phyloP scores from a whole-genome alignment of 495 filamentous ascomycete species.

The Daldinia grandis region DNA sequence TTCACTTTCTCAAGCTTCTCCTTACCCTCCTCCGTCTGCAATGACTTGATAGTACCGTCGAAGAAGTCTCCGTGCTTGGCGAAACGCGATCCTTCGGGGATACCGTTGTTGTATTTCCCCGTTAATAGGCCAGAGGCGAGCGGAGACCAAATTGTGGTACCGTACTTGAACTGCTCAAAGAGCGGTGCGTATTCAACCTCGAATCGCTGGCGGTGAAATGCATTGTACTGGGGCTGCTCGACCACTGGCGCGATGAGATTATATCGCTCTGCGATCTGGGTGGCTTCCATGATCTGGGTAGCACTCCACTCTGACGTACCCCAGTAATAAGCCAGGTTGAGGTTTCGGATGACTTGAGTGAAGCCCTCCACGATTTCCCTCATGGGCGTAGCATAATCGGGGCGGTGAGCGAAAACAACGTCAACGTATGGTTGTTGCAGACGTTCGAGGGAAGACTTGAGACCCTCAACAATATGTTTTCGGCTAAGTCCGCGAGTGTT shows the following conservation, averaged over 20 bases:
- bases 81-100: slow-evolving; percentile 66
- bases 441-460: slow-evolving; percentile 55
- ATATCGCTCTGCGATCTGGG: slow-evolving; percentile 62
- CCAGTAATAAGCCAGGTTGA: slow-evolving; percentile 65
- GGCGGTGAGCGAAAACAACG: slow-evolving; percentile 57
- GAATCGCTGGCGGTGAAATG: slow-evolving; percentile 63
- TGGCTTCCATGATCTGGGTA: slow-evolving; percentile 64
- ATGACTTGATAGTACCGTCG: slow-evolving; percentile 47
- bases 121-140: slow-evolving; percentile 75
- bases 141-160: slow-evolving; percentile 77
- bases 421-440: slow-evolving; percentile 59
- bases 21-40: slow-evolving; percentile 44
- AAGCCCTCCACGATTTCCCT: slow-evolving; percentile 61
- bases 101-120: slow-evolving; percentile 80
- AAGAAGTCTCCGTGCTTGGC: slow-evolving; percentile 56
- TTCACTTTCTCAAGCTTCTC: slow-evolving; percentile 55
- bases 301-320: slow-evolving; percentile 66
- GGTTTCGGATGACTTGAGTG: slow-evolving; percentile 63
- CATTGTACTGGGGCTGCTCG: slow-evolving; percentile 68
- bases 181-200: slow-evolving; percentile 71
- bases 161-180: slow-evolving; percentile 68
- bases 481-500: slow-evolving; percentile 57
- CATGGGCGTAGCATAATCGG: slow-evolving; percentile 57
- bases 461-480: slow-evolving; percentile 59
- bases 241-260: slow-evolving; percentile 65